Evolutionary conservation across 148 eudicot genomes (phyloP), one percentile per base, ranked within the genome.

Genomic region (Drosera capensis): DNA sequence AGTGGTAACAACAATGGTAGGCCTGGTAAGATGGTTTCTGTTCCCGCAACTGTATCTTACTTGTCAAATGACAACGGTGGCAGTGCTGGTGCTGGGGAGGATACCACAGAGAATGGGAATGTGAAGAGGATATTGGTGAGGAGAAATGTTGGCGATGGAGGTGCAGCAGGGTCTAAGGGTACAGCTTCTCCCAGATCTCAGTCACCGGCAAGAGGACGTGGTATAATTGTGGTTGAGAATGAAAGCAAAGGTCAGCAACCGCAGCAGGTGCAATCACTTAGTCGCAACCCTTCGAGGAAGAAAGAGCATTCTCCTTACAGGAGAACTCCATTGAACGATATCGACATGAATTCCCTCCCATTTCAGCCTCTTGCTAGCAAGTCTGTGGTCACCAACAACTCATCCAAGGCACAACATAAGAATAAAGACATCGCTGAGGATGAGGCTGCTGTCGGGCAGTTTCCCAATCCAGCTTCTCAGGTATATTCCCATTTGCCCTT

Each of bases 1-100:
- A 59, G 44, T 40, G 26, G 43, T 20, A 54, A 26, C 31, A 18
- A 28, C 9, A 54, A 23, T 48, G 45, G 8, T 47, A 71, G 62
- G 68, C 94, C 95, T 0, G 95, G 80, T 52, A 90, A 90, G 51
- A 65, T 90, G 80, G 79, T 90, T 1, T 78, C 99, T 7, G 99
- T 90, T 0, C 99, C 99, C 14, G 85, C 97, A 3, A 84, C 85
- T 21, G 92, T 81, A 5, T 45, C 80, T 14, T 65, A 77, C 1
- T 14, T 76, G 53, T 55, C 80, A 0, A 40, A 61, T 61, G 90
- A 80, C 34, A 86, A 78, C 66, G 70, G 65, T 42, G 56, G 34
- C 30, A 57, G 34, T 37, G 74, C 37, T 43, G 80, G 52, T 7
- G 57, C 30, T 38, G 43, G 31, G 8, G 55, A 44, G 59, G 49